Evolutionary conservation across 306 rosid genomes (phyloP).

Genomic region (Citrullus mucosospermus): DNA sequence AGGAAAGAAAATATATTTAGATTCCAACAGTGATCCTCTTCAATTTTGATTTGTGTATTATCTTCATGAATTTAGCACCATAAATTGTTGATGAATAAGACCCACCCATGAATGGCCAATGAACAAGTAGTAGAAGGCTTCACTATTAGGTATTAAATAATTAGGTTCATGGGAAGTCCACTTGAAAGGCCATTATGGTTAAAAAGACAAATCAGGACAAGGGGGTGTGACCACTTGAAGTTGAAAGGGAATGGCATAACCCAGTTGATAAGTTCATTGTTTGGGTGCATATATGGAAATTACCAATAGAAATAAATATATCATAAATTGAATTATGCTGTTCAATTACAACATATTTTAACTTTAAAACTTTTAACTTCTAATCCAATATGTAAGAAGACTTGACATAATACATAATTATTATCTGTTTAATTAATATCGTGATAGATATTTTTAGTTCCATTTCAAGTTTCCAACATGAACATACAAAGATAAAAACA

Average conservation of each 20-base stretch:
- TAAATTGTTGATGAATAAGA: background rate
- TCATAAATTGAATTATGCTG: too few species aligned
- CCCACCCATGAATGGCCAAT: background rate
- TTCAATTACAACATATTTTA: too few species aligned
- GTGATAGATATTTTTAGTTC: too few species aligned
- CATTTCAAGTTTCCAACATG: too few species aligned
- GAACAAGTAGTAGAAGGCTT: background rate
- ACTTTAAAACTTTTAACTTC: too few species aligned
- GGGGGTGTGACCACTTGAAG: background rate
- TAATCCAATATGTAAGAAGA: too few species aligned
- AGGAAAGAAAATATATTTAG: background rate
- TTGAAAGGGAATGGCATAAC: background rate
- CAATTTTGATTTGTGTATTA: background rate
- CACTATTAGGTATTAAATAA: background rate
- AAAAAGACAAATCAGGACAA: constrained; percentile 6
- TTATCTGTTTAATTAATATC: too few species aligned
- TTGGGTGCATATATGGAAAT: constrained; percentile 1
- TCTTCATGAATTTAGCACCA: background rate
- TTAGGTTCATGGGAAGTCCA: background rate
- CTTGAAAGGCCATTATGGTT: background rate
- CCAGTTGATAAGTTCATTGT: background rate
- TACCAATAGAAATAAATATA: background rate
- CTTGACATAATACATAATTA: too few species aligned
- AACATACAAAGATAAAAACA: too few species aligned
- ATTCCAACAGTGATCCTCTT: background rate